A percentile compares a stretch with the other conserved stretches of the same genome.
Evolutionary conservation across 139 green algal genomes (phyloP).

Genomic region (Astrephomene gubernaculifera): DNA sequence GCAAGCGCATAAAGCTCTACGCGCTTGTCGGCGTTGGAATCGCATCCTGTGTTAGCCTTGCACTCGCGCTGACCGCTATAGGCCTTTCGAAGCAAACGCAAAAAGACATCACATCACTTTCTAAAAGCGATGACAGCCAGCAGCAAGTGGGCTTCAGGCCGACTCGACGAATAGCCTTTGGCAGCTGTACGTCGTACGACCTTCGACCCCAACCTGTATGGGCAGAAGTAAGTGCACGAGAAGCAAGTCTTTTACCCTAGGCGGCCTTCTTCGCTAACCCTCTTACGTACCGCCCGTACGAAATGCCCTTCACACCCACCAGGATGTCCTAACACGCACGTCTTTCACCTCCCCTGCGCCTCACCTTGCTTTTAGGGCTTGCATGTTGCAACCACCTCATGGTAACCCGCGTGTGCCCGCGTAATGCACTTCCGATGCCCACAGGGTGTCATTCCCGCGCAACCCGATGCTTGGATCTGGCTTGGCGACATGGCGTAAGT

Average conservation of each 20-base stretch:
- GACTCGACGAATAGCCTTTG: constrained; percentile 63
- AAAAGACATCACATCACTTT: background rate
- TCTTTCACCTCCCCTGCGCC: too few species aligned
- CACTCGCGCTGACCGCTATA: background rate
- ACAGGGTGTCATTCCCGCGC: constrained; percentile 64
- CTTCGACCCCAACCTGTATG: constrained; percentile 63
- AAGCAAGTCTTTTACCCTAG: too few species aligned
- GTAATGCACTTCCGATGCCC: background rate
- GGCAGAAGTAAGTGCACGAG: constrained; percentile 57
- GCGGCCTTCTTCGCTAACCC: too few species aligned
- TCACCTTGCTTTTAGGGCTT: too few species aligned
- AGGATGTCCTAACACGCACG: too few species aligned
- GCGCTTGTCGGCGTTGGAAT: background rate
- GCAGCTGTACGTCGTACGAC: constrained; percentile 69
- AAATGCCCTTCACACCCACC: too few species aligned
- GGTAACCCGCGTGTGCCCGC: too few species aligned
- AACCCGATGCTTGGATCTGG: constrained; percentile 80
- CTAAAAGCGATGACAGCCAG: background rate
- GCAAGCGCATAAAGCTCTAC: background rate
- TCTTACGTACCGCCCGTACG: too few species aligned
- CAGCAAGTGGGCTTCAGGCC: background rate
- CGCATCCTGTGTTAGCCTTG: background rate
- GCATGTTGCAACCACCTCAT: too few species aligned
- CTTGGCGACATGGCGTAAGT: constrained; percentile 77
- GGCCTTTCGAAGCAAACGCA: background rate